A percentile compares a stretch with the other conserved stretches of the same genome.
Evolutionary conservation across 176 grass and related monocot species (phyloP).

Genomic region (Pontederia paniculata): DNA sequence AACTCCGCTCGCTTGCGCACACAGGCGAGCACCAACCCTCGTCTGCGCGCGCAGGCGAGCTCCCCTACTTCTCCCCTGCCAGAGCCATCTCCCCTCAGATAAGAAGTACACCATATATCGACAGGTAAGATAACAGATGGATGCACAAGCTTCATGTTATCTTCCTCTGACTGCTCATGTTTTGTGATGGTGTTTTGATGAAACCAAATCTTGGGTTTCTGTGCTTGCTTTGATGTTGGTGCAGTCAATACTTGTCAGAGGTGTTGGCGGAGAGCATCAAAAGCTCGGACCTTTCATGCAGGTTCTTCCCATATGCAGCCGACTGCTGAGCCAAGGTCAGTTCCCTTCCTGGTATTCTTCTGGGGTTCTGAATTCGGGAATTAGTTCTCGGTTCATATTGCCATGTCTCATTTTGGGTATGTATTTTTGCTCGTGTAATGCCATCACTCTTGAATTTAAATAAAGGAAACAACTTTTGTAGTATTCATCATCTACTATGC

Average conservation of each 20-base stretch:
- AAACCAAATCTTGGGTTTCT: not conserved
- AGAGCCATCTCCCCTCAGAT: conserved; percentile 75
- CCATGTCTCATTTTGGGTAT: no score
- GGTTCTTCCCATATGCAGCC: conserved; percentile 82
- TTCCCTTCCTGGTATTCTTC: not conserved
- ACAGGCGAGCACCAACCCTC: no score
- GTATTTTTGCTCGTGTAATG: no score
- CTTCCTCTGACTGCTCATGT: not conserved
- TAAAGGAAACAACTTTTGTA: no score
- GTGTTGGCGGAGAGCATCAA: conserved; percentile 70
- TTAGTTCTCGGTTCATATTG: no score
- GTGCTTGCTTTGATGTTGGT: conserved; percentile 12
- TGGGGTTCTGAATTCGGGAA: not conserved
- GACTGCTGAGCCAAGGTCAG: conserved; percentile 58
- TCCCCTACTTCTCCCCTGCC: conserved; percentile 79
- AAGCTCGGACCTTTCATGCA: conserved; percentile 89
- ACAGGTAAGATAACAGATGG: conserved; percentile 44
- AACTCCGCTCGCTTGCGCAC: no score
- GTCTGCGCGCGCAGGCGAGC: no score
- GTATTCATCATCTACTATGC: no score
- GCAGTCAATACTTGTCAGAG: conserved; percentile 79
- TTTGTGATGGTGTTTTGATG: conserved; percentile 17
- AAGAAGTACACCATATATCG: conserved; percentile 61
- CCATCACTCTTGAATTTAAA: no score
- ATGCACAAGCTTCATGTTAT: conserved; percentile 14